Evolutionary conservation across 2,329 filamentous ascomycete species (phyloP), one percentile per base, ranked within the genome.

Genomic region (Hymenoscyphus infarciens): DNA sequence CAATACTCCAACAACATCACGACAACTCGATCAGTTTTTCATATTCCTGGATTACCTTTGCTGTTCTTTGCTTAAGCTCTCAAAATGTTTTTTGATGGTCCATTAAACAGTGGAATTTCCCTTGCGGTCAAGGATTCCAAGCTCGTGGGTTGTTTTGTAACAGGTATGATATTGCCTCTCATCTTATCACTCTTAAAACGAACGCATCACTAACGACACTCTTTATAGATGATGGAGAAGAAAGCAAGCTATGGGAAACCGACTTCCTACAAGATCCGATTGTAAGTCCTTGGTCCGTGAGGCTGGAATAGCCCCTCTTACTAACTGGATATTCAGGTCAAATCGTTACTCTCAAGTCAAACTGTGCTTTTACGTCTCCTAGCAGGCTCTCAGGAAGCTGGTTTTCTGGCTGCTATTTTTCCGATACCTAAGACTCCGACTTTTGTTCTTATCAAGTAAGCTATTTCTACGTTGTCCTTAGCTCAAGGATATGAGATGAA

Each of bases 111-210:
- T n/a, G n/a, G n/a, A n/a, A n/a, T n/a, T n/a, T n/a, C n/a, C n/a
- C n/a, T n/a, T n/a, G n/a, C n/a, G n/a, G n/a, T n/a, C n/a, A n/a
- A n/a, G n/a, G n/a, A n/a, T n/a, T n/a, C n/a, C n/a, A n/a, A n/a
- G n/a, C n/a, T n/a, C n/a, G n/a, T 97, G 0, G 83, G 90, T 33
- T 96, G 92, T 77, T 96, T 97, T 75, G 88, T 97, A 35, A 85
- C 87, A 72, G 88, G 91, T 92, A 64, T 33, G 60, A 49, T 62
- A 29, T 39, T 38, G 19, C 45, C 11, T 49, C 39, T 27, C 56
- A 45, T 15, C 2, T n/a, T 25, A 19, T 38, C 52, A 57, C 16
- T 25, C 27, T n/a, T n/a, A n/a, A n/a, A n/a, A n/a, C n/a, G 19
- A 16, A 10, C 25, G 35, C 33, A 45, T 15, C 16, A 39, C n/a